Evolutionary conservation across 371 early-diverging fungal species (phyloP).

Genomic region (Rhizopus sp.): DNA sequence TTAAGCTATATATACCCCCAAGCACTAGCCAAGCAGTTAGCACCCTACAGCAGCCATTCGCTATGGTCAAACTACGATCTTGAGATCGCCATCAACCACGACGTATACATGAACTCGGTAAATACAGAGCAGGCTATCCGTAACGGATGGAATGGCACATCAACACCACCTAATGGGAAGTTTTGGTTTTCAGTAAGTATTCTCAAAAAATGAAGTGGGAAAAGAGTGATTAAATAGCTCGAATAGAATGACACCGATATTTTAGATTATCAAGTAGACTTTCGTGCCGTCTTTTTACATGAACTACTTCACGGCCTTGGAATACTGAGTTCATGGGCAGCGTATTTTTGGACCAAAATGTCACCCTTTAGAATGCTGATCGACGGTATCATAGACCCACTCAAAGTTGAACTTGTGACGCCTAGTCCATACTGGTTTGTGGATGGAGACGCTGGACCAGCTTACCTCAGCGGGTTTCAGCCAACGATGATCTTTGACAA

Average conservation of each 20-base stretch:
- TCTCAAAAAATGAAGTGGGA: not conserved
- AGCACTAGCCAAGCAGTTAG: conserved; percentile 49
- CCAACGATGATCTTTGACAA: conserved; percentile 57
- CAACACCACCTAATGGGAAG: conserved; percentile 35
- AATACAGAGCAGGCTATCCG: conserved; percentile 26
- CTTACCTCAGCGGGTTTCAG: conserved; percentile 48
- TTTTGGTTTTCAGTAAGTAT: conserved; percentile 44
- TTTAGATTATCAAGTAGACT: conserved; percentile 34
- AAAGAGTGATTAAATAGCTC: not conserved
- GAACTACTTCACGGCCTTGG: conserved; percentile 50
- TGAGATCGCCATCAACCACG: conserved; percentile 49
- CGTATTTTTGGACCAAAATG: conserved; percentile 43
- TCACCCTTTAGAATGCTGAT: conserved; percentile 44
- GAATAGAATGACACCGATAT: conserved; percentile 28
- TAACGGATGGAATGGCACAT: conserved; percentile 42
- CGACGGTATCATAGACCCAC: conserved; percentile 37
- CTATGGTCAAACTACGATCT: conserved; percentile 48
- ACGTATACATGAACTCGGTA: conserved; percentile 34
- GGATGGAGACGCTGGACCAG: conserved; percentile 38
- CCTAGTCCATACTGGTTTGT: conserved; percentile 41
- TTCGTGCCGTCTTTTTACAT: conserved; percentile 44
- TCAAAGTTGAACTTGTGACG: conserved; percentile 38
- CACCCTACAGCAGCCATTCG: conserved; percentile 42
- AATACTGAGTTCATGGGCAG: conserved; percentile 49
- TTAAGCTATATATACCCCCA: conserved; percentile 51